Evolutionary conservation across 129 eudicot genomes (phyloP).

Genomic region (Chrysanthemum makinoi): DNA sequence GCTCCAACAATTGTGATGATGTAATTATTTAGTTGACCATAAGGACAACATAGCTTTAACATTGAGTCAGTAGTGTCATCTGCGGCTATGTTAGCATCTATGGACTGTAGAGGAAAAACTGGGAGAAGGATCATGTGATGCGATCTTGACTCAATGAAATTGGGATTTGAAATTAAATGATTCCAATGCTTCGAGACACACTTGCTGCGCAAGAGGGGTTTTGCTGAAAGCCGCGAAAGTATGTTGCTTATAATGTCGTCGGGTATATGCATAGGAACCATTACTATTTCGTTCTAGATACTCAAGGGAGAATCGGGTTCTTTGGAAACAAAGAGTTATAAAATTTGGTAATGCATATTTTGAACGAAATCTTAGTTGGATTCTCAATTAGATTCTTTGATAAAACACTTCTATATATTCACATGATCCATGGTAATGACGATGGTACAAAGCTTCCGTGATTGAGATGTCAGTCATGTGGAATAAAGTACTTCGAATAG

Average conservation of each 20-base stretch:
- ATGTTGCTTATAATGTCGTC: not conserved
- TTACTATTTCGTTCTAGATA: not conserved
- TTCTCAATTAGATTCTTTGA: not conserved
- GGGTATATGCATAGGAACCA: not conserved
- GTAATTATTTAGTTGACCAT: not conserved
- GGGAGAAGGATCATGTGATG: not conserved
- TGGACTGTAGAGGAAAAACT: not conserved
- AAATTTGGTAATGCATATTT: not conserved
- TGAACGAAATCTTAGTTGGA: not conserved
- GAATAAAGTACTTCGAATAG: too few relatives aligned
- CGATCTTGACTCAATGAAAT: not conserved
- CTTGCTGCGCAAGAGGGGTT: not conserved
- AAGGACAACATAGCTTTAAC: not conserved
- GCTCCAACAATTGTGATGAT: not conserved
- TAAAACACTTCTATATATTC: not conserved
- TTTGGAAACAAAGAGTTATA: not conserved
- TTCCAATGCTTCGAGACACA: constrained; percentile 2
- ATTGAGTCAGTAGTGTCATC: not conserved
- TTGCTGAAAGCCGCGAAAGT: not conserved
- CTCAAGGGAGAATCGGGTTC: not conserved
- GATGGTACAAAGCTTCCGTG: not conserved
- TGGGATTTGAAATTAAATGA: not conserved
- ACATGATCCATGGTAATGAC: not conserved
- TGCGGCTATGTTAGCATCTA: not conserved
- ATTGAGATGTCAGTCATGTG: not conserved